A percentile compares a stretch with the other conserved stretches of the same genome.
phyloP scores from a whole-genome alignment of 1,284 basidiomycete genomes.

The Coniferiporia sulphurascens region DNA sequence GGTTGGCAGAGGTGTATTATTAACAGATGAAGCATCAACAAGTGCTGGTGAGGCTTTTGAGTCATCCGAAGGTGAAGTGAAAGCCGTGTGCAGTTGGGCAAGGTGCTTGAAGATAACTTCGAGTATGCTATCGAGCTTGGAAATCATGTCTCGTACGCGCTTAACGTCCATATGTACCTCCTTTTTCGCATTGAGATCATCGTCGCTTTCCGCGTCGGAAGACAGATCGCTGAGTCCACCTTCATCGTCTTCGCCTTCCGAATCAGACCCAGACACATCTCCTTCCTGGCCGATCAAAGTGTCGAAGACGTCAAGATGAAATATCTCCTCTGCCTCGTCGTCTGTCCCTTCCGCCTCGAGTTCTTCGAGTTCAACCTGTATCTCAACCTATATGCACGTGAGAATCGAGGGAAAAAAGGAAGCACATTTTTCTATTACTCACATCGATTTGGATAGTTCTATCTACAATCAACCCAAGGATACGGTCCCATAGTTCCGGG shows the following conservation, averaged over 20 bases:
- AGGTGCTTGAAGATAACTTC: slow-evolving; percentile 19
- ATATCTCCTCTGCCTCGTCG: slow-evolving; percentile 55
- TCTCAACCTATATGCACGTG: slow-evolving; percentile 71
- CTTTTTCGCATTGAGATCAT: slow-evolving; percentile 25
- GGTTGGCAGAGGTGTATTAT: slow-evolving; percentile 15
- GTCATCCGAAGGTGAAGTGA: not conserved
- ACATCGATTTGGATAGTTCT: slow-evolving; percentile 95
- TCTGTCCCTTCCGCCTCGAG: slow-evolving; percentile 66
- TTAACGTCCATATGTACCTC: slow-evolving; percentile 14
- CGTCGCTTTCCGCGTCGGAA: slow-evolving; percentile 60
- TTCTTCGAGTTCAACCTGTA: slow-evolving; percentile 93
- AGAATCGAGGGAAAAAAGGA: slow-evolving; percentile 14
- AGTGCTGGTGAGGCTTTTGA: not conserved
- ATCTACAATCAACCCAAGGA: slow-evolving; percentile 84
- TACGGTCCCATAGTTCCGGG: slow-evolving; percentile 81
- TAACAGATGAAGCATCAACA: not conserved
- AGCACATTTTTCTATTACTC: slow-evolving; percentile 29
- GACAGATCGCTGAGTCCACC: slow-evolving; percentile 61
- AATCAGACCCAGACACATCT: slow-evolving; percentile 48
- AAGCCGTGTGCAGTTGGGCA: slow-evolving; percentile 6
- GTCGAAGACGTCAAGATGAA: slow-evolving; percentile 83
- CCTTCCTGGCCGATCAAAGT: slow-evolving; percentile 70
- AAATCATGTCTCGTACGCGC: slow-evolving; percentile 35
- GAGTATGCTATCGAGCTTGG: slow-evolving; percentile 55
- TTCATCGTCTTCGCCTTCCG: slow-evolving; percentile 45